These are phyloP conservation scores for Mortierella sp. DNA, from an alignment of 371 early-diverging fungal species.

Conservation along the genomic window DNA sequence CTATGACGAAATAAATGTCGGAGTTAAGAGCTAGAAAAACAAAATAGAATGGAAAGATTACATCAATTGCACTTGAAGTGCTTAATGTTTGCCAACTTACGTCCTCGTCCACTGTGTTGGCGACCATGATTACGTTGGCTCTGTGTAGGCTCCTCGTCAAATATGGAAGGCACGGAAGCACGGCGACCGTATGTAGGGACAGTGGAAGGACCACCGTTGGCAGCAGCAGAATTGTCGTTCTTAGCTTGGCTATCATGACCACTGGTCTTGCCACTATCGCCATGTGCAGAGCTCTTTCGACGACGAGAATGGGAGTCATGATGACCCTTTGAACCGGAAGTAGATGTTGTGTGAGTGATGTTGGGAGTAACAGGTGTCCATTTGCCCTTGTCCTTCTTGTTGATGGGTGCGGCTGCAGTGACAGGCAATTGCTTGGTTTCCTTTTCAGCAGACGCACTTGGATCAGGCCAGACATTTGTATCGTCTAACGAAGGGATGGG, in stretches of 20 bases:
- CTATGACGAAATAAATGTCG: conserved; percentile 12
- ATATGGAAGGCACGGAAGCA: conserved; percentile 51
- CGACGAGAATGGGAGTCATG: conserved; percentile 24
- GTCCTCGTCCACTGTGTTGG: conserved; percentile 56
- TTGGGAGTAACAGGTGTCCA: conserved; percentile 72
- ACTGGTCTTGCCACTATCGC: neutral
- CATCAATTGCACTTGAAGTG: neutral
- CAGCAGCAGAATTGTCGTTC: neutral
- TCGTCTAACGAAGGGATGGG: conserved; percentile 29
- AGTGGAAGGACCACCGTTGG: conserved; percentile 2
- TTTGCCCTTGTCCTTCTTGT: conserved; percentile 67
- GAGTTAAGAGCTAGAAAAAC: neutral
- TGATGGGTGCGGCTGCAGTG: conserved; percentile 38
- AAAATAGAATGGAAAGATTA: neutral
- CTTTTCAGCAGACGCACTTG: conserved; percentile 49
- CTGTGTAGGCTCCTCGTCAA: conserved; percentile 41
- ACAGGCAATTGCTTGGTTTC: conserved; percentile 45
- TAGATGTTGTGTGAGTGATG: conserved; percentile 65
- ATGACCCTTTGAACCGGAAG: conserved; percentile 45
- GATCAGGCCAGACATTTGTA: conserved; percentile 47
- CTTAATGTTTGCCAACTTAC: conserved; percentile 27
- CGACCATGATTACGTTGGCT: conserved; percentile 28
- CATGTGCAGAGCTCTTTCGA: conserved; percentile 24
- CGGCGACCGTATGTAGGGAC: conserved; percentile 37
- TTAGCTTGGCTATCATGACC: neutral